Conservation (phyloP, 2,329 filamentous ascomycete species). For the Sporothrix inflata region DNA sequence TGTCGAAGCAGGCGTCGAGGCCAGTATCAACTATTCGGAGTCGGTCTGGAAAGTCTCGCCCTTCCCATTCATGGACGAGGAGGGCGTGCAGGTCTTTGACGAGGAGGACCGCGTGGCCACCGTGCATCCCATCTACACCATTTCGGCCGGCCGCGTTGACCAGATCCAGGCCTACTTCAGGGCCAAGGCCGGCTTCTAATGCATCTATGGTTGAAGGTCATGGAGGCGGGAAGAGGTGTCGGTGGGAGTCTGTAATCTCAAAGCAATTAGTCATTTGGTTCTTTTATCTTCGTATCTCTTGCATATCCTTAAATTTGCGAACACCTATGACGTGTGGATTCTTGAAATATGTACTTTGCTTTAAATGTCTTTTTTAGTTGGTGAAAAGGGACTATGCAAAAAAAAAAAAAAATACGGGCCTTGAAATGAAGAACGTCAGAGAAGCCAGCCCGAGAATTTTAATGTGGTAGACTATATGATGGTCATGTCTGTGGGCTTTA, state of each 20-base stretch:
- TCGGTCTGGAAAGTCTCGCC: slow-evolving; percentile 51
- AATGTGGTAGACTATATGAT: no score
- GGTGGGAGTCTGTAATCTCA: background rate
- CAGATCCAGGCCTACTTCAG: slow-evolving; percentile 68
- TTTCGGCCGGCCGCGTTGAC: slow-evolving; percentile 72
- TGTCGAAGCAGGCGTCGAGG: slow-evolving; percentile 36
- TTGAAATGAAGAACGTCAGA: no score
- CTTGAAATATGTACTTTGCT: no score
- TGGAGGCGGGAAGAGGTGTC: background rate
- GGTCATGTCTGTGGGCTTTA: no score
- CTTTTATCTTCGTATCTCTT: background rate
- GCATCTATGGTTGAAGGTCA: background rate
- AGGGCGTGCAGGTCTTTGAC: slow-evolving; percentile 67
- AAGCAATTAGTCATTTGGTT: background rate
- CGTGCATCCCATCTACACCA: slow-evolving; percentile 83
- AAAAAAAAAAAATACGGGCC: no score
- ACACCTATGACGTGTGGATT: background rate
- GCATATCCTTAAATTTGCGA: background rate
- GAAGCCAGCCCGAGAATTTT: no score
- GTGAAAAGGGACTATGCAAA: no score
- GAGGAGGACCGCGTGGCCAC: slow-evolving; percentile 69
- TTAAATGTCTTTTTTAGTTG: no score
- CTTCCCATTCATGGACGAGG: slow-evolving; percentile 52
- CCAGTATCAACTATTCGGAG: slow-evolving; percentile 12
- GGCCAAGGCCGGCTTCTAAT: slow-evolving; percentile 58